phyloP scores from a whole-genome alignment of 1,284 basidiomycete species.

The Leccinum olivaceoglutinosum region DNA sequence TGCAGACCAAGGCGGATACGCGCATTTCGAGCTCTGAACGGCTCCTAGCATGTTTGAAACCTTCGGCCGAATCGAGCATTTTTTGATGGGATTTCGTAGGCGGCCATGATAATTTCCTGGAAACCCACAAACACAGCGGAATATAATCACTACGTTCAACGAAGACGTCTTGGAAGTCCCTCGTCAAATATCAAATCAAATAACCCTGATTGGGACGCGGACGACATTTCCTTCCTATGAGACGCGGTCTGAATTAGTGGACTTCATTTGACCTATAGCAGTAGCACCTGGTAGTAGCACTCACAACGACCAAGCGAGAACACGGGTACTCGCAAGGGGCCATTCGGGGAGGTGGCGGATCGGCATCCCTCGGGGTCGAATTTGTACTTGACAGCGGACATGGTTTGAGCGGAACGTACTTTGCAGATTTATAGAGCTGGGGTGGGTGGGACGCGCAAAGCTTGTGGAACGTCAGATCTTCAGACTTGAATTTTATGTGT shows the following conservation, averaged over 20 bases:
- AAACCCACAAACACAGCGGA: background rate
- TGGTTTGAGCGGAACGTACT: background rate
- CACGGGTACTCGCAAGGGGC: slow-evolving; percentile 64
- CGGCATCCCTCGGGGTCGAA: slow-evolving; percentile 60
- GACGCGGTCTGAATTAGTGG: background rate
- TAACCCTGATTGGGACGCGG: slow-evolving; percentile 44
- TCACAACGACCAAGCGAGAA: slow-evolving; percentile 79
- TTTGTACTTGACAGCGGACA: slow-evolving; percentile 21
- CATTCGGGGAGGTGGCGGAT: slow-evolving; percentile 68
- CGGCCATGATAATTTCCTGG: slow-evolving; percentile 40
- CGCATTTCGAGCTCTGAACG: slow-evolving; percentile 45
- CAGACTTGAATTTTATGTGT: too few species aligned
- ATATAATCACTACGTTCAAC: background rate
- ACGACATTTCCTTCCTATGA: slow-evolving; percentile 40
- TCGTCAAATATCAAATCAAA: background rate
- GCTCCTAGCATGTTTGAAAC: slow-evolving; percentile 43
- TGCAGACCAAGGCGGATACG: slow-evolving; percentile 1
- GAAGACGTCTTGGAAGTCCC: background rate
- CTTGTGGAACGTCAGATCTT: background rate
- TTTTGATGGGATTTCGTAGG: slow-evolving; percentile 44
- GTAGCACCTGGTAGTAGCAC: slow-evolving; percentile 18
- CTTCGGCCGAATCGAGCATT: slow-evolving; percentile 61
- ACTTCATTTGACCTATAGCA: background rate
- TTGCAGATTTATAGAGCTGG: background rate
- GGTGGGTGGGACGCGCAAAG: background rate